Conservation (phyloP, 208 protist species). For the Kentomonas sorsogonicus region DNA sequence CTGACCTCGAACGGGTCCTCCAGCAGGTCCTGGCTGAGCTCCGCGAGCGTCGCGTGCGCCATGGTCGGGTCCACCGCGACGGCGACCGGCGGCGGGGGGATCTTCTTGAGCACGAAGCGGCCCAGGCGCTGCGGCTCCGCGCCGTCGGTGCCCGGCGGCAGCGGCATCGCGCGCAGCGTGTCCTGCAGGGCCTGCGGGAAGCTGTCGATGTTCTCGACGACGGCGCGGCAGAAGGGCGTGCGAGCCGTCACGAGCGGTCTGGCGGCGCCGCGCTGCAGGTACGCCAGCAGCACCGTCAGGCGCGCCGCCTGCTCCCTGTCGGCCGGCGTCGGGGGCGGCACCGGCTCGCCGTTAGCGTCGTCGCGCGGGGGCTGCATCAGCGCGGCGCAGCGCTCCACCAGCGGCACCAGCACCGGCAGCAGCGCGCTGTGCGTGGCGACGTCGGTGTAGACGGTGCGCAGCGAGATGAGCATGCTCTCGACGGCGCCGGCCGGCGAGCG, state of each 20-base stretch:
- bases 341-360: conserved; percentile 19
- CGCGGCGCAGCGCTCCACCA: conserved; percentile 27
- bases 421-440: conserved; percentile 51
- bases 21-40: conserved; percentile 8
- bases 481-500: conserved; percentile 22
- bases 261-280: conserved; percentile 65
- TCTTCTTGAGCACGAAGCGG: conserved; percentile 37
- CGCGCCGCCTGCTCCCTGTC: conserved; percentile 50
- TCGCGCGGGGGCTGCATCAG: conserved; percentile 11
- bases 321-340: conserved; percentile 10
- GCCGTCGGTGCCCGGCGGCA: conserved; percentile 7
- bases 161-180: background rate
- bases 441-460: conserved; percentile 50
- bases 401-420: conserved; percentile 38
- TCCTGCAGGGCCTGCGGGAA: no score
- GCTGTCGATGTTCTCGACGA: conserved; percentile 24
- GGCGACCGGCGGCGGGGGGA: background rate
- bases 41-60: no score
- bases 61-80: conserved; percentile 17
- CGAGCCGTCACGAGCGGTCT: conserved; percentile 36
- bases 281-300: conserved; percentile 58
- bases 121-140: conserved; percentile 16
- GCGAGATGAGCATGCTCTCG: conserved; percentile 53
- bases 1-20: conserved; percentile 9
- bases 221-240: conserved; percentile 20